phyloP scores from a whole-genome alignment of 352 stramenopile genomes.

The Phytophthora hibernalis region DNA sequence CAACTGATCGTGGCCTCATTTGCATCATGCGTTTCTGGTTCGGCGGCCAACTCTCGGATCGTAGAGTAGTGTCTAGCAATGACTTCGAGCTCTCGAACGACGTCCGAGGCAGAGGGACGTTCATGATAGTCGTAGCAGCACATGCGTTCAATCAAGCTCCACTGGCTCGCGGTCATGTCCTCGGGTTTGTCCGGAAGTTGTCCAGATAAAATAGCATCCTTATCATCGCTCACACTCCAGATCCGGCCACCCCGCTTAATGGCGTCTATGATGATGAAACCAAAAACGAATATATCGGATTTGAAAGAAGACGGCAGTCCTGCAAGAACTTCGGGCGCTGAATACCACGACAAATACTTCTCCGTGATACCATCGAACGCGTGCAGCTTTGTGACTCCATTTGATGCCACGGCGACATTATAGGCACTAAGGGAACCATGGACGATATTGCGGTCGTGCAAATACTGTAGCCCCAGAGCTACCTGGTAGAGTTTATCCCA shows the following conservation, averaged over 20 bases:
- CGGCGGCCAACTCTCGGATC: too few relatives aligned
- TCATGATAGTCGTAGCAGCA: slow-evolving; percentile 10
- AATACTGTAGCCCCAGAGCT: slow-evolving; percentile 37
- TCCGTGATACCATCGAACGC: slow-evolving; percentile 2
- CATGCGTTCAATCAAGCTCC: slow-evolving; percentile 17
- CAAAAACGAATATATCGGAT: slow-evolving; percentile 15
- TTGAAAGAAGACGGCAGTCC: slow-evolving; percentile 17
- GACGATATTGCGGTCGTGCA: slow-evolving; percentile 33
- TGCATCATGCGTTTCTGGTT: too few relatives aligned
- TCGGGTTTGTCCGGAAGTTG: slow-evolving; percentile 2
- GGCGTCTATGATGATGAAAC: slow-evolving; percentile 2
- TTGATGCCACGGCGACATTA: slow-evolving; percentile 15
- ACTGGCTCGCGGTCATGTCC: neutral
- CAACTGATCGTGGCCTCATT: too few relatives aligned
- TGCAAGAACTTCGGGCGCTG: slow-evolving; percentile 6
- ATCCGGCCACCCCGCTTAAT: too few relatives aligned
- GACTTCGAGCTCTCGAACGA: slow-evolving; percentile 16
- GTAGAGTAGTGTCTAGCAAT: neutral
- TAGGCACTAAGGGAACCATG: slow-evolving; percentile 20
- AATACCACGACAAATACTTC: neutral
- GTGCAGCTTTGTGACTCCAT: slow-evolving; percentile 20
- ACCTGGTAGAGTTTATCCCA: slow-evolving; percentile 33
- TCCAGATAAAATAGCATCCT: slow-evolving; percentile 8
- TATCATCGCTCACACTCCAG: neutral
- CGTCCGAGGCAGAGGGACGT: slow-evolving; percentile 1